Conservation (phyloP, 331 rosid genomes). For the Quercus tomentella region DNA sequence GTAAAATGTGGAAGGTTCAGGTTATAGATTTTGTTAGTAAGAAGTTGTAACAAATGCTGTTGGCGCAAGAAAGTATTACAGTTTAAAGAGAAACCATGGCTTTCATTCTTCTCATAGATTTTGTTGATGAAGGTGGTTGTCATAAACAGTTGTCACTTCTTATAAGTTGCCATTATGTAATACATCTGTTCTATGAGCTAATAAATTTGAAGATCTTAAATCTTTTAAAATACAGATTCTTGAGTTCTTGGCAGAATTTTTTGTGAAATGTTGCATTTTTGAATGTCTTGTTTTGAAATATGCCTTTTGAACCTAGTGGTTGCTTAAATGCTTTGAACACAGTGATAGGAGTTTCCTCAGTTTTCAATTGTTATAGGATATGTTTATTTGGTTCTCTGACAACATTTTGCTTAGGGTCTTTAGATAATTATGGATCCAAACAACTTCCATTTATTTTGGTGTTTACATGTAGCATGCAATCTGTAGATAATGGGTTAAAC, state of each 20-base stretch:
- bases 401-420: background rate
- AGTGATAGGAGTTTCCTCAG: background rate
- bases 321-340: background rate
- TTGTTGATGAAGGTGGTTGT: background rate
- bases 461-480: no score
- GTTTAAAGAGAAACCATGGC: background rate
- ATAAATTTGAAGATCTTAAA: background rate
- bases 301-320: background rate
- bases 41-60: background rate
- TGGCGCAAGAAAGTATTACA: background rate
- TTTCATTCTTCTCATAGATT: background rate
- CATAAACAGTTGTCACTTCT: background rate
- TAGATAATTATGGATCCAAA: background rate
- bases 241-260: background rate
- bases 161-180: background rate
- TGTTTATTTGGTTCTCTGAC: background rate
- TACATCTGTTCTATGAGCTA: background rate
- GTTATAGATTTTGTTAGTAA: no score
- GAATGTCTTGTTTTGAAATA: background rate
- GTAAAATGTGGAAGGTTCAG: no score
- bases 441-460: no score
- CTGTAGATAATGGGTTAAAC: no score
- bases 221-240: background rate
- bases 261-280: background rate
- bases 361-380: background rate